phyloP scores from a whole-genome alignment of 2,329 filamentous ascomycete species.

The Cladosporium cucumerinum region DNA sequence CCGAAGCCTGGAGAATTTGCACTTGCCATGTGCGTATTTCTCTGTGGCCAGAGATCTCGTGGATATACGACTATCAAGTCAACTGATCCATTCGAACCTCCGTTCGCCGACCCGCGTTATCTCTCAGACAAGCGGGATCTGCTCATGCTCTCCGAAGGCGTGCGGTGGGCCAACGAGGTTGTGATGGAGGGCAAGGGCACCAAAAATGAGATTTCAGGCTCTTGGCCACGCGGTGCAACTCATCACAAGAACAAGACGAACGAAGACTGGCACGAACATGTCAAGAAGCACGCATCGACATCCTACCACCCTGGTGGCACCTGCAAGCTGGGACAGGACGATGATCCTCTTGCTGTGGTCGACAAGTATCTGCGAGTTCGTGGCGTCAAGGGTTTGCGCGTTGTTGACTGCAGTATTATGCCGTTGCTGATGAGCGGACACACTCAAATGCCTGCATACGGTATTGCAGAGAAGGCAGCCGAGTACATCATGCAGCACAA shows the following conservation, averaged over 20 bases:
- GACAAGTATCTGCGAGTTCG: slow-evolving; percentile 53
- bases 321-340: slow-evolving; percentile 52
- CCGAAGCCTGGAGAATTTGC: slow-evolving; percentile 53
- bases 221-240: slow-evolving; percentile 52
- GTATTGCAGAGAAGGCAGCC: slow-evolving; percentile 54
- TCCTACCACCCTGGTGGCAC: slow-evolving; percentile 57
- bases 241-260: slow-evolving; percentile 54
- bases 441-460: slow-evolving; percentile 58
- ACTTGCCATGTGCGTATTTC: slow-evolving; percentile 57
- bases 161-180: slow-evolving; percentile 58
- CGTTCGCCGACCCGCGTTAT: slow-evolving; percentile 58
- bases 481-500: slow-evolving; percentile 48
- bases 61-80: slow-evolving; percentile 54
- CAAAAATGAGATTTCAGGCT: slow-evolving; percentile 57
- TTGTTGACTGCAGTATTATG: slow-evolving; percentile 55
- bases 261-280: slow-evolving; percentile 57
- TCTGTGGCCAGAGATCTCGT: slow-evolving; percentile 57
- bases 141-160: slow-evolving; percentile 58
- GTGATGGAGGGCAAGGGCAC: slow-evolving; percentile 57
- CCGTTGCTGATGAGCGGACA: slow-evolving; percentile 51
- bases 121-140: slow-evolving; percentile 57
- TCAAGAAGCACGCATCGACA: slow-evolving; percentile 51
- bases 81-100: slow-evolving; percentile 50
- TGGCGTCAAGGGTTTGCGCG: slow-evolving; percentile 52
- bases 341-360: slow-evolving; percentile 51